Base-by-base conservation (phyloP, 192 early-diverging fungal species). In the Gaertneriomyces semiglobifer region DNA sequence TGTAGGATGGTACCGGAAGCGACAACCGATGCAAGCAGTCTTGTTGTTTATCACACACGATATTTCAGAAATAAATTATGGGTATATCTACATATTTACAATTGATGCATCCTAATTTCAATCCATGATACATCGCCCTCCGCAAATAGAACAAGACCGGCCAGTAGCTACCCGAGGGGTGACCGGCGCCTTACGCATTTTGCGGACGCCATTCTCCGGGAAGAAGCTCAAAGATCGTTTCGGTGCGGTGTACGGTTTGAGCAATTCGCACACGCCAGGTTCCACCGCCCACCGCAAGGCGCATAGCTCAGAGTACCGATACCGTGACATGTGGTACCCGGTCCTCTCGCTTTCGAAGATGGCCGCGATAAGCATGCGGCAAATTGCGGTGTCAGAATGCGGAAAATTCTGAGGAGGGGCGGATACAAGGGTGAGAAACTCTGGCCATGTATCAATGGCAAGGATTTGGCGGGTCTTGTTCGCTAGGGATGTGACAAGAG, bases 301-400 rank as follows among this genome's bases (percentile, higher is more conserved):
- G 39, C 57, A 58, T 4, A 58, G 57, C 57, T 58, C 57, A 7
- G 38, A 5, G n/a, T n/a, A 14, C 7, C n/a, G 14, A 9, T 58
- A 58, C 0, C 39, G 57, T 16, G 39, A 58, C 25, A 58, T 10
- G 57, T 58, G 57, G 40, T 58, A 58, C 19, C 11, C 19, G 39
- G 4, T 6, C n/a, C n/a, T 42, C 57, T 20, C 57, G 43, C 57
- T 58, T 7, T n/a, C 43, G 12, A 16, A 11, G 39, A 58, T 42
- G 8, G 57, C 57, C 57, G 20, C 6, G 9, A 42, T 58, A n/a
- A 58, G 57, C 39, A 58, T 7, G 10, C 7, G 6, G 7, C 18
- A 39, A 33, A 58, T 39, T 6, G 57, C 57, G n/a, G 57, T 4
- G 7, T 6, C 40, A 7, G 7, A 42, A 42, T 33, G 25, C 6